Evolutionary conservation across 108 stramenopile genomes (phyloP).

Genomic region (Fistulifera pelliculosa): DNA sequence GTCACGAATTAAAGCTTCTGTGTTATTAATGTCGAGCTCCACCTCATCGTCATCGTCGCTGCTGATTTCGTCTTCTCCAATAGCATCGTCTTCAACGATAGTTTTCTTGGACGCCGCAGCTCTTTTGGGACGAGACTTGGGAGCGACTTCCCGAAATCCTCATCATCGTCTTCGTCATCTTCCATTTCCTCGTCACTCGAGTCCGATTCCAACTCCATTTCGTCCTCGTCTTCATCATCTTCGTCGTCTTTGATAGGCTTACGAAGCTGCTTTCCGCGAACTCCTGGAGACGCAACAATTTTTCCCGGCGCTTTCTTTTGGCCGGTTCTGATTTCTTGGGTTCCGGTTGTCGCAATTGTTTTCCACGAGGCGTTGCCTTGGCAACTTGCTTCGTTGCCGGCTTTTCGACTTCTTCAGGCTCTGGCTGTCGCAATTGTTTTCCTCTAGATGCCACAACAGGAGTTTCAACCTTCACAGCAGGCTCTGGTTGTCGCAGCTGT

Average conservation of each 20-base stretch:
- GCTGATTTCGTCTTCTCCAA: constrained; percentile 40
- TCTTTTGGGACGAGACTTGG: constrained; percentile 15
- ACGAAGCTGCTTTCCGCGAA: constrained; percentile 12
- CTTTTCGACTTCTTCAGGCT: constrained; percentile 10
- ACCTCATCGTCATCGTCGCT: constrained; percentile 69
- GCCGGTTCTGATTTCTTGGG: constrained; percentile 22
- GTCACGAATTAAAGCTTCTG: constrained; percentile 55
- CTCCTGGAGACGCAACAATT: constrained; percentile 5
- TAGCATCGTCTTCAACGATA: constrained; percentile 22
- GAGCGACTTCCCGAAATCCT: constrained; percentile 13
- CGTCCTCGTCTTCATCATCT: constrained; percentile 35
- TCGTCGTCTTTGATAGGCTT: constrained; percentile 27
- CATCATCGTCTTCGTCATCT: constrained; percentile 29
- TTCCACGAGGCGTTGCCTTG: constrained; percentile 14
- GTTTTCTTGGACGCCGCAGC: constrained; percentile 20
- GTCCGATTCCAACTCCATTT: constrained; percentile 15
- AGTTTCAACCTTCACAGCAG: neutral
- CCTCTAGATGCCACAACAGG: constrained; percentile 5
- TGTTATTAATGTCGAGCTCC: constrained; percentile 75
- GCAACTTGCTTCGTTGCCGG: constrained; percentile 6
- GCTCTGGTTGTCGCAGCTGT: constrained; percentile 9
- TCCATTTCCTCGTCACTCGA: constrained; percentile 34
- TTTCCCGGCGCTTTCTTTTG: constrained; percentile 10
- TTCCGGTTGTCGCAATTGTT: constrained; percentile 8
- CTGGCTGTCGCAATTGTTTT: constrained; percentile 7